Conservation (phyloP, 2,329 filamentous ascomycete species). For the Fusarium sp. region DNA sequence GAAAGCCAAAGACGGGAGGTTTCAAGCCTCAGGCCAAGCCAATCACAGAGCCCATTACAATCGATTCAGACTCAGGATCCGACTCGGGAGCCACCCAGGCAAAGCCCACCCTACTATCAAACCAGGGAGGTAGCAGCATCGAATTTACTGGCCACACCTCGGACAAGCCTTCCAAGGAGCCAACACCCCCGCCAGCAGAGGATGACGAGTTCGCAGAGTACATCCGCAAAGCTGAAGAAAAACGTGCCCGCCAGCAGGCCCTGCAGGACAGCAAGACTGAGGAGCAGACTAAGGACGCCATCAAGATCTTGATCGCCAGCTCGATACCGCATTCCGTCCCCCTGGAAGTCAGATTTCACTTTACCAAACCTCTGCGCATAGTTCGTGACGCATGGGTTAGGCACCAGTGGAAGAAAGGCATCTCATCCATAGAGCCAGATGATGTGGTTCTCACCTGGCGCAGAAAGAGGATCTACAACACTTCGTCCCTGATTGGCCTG, state of each 20-base stretch:
- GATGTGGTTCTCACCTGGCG: slow-evolving; percentile 84
- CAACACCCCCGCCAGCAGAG: slow-evolving; percentile 23
- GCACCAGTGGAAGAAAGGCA: slow-evolving; percentile 62
- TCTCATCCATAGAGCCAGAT: slow-evolving; percentile 48
- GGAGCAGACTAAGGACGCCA: slow-evolving; percentile 36
- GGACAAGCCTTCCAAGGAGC: not conserved
- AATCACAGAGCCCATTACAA: slow-evolving; percentile 33
- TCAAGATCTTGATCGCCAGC: slow-evolving; percentile 66
- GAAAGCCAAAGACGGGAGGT: slow-evolving; percentile 5
- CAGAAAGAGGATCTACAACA: slow-evolving; percentile 76
- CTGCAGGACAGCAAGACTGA: slow-evolving; percentile 21
- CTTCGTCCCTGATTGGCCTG: slow-evolving; percentile 77
- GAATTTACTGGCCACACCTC: slow-evolving; percentile 16
- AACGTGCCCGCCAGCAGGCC: slow-evolving; percentile 45
- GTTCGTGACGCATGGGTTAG: slow-evolving; percentile 77
- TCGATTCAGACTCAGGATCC: slow-evolving; percentile 50
- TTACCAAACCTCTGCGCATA: slow-evolving; percentile 74
- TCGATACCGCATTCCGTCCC: slow-evolving; percentile 68
- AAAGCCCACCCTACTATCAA: not conserved
- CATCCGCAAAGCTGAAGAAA: slow-evolving; percentile 54
- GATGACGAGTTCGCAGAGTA: slow-evolving; percentile 60
- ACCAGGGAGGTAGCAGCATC: slow-evolving; percentile 21
- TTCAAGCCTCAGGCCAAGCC: slow-evolving; percentile 1
- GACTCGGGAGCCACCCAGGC: slow-evolving; percentile 31
- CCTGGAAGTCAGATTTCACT: slow-evolving; percentile 66